Percentiles rank a stretch among this genome's conserved stretches.
phyloP scores from a whole-genome alignment of 176 grass and related monocot genomes.

The Carex myosuroides region DNA sequence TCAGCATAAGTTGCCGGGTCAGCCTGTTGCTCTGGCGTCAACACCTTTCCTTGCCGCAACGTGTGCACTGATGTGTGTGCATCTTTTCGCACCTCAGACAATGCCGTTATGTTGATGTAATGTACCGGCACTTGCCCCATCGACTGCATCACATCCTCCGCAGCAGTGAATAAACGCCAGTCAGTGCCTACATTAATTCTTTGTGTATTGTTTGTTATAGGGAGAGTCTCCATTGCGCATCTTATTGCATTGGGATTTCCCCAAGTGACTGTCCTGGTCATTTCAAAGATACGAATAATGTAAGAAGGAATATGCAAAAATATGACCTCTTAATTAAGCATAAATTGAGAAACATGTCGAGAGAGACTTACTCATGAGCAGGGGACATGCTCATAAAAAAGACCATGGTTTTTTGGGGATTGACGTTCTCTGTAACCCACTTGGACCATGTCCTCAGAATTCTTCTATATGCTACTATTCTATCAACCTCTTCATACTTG shows the following conservation, averaged over 20 bases:
- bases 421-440: constrained; percentile 65
- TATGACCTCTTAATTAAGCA: not conserved
- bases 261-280: constrained; percentile 64
- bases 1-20: constrained; percentile 63
- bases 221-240: constrained; percentile 78
- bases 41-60: constrained; percentile 67
- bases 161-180: constrained; percentile 55
- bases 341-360: not conserved
- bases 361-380: constrained; percentile 46
- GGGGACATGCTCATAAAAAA: constrained; percentile 94
- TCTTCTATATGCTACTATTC: constrained; percentile 46
- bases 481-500: constrained; percentile 57
- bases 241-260: constrained; percentile 67
- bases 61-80: constrained; percentile 88
- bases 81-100: constrained; percentile 90
- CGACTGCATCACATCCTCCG: constrained; percentile 37
- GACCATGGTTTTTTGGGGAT: constrained; percentile 56
- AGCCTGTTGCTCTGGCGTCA: constrained; percentile 57
- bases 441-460: constrained; percentile 76
- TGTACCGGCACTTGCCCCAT: constrained; percentile 62
- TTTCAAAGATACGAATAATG: not conserved
- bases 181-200: constrained; percentile 71
- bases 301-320: not conserved
- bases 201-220: constrained; percentile 44
- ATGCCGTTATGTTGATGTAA: constrained; percentile 74